These are phyloP conservation scores for Backusella sp. DNA, from an alignment of 192 early-diverging fungal genomes.

Conservation along the genomic window DNA sequence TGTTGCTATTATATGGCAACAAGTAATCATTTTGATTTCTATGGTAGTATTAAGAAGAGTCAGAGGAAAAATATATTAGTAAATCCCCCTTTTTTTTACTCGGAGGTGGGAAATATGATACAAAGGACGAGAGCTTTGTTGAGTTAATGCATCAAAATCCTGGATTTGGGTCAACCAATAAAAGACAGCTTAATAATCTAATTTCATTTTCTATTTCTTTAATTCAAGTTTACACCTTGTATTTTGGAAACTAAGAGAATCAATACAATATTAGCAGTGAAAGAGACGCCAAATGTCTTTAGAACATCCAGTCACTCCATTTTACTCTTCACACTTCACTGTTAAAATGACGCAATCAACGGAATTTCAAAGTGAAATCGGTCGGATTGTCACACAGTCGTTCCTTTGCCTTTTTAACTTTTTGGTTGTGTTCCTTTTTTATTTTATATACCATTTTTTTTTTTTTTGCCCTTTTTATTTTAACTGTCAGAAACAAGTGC, in stretches of 20 bases:
- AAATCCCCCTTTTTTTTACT: neutral
- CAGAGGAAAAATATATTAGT: neutral
- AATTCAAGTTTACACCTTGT: neutral
- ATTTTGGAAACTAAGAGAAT: neutral
- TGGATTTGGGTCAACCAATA: neutral
- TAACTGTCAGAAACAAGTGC: neutral
- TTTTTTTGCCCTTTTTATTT: neutral
- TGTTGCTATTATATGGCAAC: no score
- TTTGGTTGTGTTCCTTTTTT: constrained; percentile 2
- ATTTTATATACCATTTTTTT: neutral
- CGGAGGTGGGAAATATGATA: neutral
- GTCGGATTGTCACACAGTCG: neutral
- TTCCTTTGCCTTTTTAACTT: neutral
- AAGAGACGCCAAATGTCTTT: neutral
- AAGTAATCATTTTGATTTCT: no score
- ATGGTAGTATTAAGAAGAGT: neutral
- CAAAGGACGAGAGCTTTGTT: neutral
- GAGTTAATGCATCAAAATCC: neutral
- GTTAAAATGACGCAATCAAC: neutral
- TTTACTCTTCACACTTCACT: neutral
- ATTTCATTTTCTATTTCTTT: neutral
- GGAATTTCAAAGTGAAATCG: neutral
- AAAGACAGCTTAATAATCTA: neutral
- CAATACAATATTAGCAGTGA: neutral
- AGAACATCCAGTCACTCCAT: neutral